Base-by-base conservation (phyloP, 257 asterid species). In the Jacaranda mimosifolia region DNA sequence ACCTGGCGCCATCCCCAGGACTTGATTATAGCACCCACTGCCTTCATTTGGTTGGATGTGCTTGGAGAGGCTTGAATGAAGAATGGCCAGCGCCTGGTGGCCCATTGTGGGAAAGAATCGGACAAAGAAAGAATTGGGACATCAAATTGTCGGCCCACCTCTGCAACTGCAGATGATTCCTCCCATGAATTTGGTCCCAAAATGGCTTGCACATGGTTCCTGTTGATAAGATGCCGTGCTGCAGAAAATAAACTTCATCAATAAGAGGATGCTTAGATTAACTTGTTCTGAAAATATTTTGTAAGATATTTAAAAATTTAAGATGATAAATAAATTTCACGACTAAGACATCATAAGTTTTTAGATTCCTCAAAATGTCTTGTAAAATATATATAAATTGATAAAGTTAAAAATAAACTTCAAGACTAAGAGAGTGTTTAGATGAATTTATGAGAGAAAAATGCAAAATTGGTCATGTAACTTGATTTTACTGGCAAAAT, bases 111-210 rank as follows among this genome's bases (percentile, higher is more conserved):
- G 19, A 35, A 7, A 1, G 74, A 81, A 32, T 81, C 87, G 18
- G 83, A 76, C 5, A 83, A 73, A 3, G 90, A 83, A 17, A 83
- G 75, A 26, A 79, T 9, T 3, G 90, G 86, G 71, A 76, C 56
- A 26, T 56, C 38, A 7, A 48, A 26, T 60, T 53, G 71, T 7
- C 14, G 53, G 0, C 73, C 32, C 32, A 81, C 81, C 84, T 83
- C 87, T 0, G 90, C 86, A 26, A 83, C 83, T 8, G 79, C 66
- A 1, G 72, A 73, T 65, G 90, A 78, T 77, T 79, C 90, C 53
- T 86, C 88, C 87, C 88, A 81, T 4, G 86, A 63, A 83, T 73
- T 53, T 68, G 88, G 86, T 68, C 88, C 86, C 18, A 86, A 40
- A 51, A 81, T 81, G 52, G 76, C 83, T 73, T 60, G 42, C 68